These are phyloP conservation scores for Hymenotorrendiella dingleyae DNA, from an alignment of 2,329 filamentous ascomycete genomes.

Conservation along the genomic window DNA sequence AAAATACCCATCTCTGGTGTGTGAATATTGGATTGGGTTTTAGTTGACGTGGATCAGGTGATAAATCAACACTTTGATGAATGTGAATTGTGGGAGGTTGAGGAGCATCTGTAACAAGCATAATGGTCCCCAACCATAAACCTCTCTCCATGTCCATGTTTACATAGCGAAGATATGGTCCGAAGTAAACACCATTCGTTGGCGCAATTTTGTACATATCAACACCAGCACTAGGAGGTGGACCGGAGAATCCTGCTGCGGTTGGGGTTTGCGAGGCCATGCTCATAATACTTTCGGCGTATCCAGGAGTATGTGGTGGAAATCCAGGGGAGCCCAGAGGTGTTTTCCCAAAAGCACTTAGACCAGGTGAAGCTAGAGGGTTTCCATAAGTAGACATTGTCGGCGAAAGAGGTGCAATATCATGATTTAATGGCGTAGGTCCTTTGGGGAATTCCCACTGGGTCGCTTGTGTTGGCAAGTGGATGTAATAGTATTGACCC, in stretches of 20 bases:
- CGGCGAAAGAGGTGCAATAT: conserved; percentile 76
- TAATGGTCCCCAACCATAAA: conserved; percentile 85
- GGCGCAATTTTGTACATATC: conserved; percentile 91
- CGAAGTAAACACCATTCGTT: conserved; percentile 96
- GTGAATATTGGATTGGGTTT: conserved; percentile 76
- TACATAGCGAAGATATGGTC: conserved; percentile 88
- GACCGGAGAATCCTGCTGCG: conserved; percentile 76
- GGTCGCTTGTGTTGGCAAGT: conserved; percentile 87
- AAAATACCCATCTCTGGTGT: conserved; percentile 93
- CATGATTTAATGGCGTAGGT: conserved; percentile 80
- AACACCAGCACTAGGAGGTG: conserved; percentile 81
- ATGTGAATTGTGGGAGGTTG: conserved; percentile 96
- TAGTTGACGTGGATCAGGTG: conserved; percentile 85
- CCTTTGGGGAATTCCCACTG: conserved; percentile 99
- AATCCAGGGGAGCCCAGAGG: conserved; percentile 76
- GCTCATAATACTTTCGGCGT: conserved; percentile 80
- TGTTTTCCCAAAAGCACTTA: conserved; percentile 48
- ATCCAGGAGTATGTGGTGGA: conserved; percentile 75
- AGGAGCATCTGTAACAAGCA: conserved; percentile 84
- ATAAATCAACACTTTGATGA: conserved; percentile 83
- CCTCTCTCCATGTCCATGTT: conserved; percentile 96
- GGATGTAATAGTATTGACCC: conserved; percentile 98
- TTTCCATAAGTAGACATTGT: conserved; percentile 68
- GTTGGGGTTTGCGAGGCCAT: conserved; percentile 71
- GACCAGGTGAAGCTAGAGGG: conserved; percentile 62